Percentiles rank a stretch among this genome's conserved stretches.
Conservation (phyloP, 768 basidiomycete genomes). For the Phaffia australis region DNA sequence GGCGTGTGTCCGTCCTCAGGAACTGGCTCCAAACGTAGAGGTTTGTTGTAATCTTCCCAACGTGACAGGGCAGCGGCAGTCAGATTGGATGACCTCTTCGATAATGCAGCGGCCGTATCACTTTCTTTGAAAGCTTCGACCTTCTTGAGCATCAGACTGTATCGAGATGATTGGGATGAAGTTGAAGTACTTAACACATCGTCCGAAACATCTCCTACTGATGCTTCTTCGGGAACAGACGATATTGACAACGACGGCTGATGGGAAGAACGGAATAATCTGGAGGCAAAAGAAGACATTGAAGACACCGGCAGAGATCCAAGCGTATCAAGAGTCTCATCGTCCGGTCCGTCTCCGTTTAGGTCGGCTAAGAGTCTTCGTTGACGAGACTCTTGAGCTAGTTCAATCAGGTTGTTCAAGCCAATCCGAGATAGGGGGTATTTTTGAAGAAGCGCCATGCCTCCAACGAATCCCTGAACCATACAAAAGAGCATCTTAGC, state of each 20-base stretch:
- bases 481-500: slow-evolving; percentile 6
- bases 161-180: slow-evolving; percentile 5
- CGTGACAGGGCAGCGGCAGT: slow-evolving; percentile 4
- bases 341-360: slow-evolving; percentile 24
- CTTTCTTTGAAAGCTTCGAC: slow-evolving; percentile 19
- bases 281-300: slow-evolving; percentile 1
- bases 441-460: slow-evolving; percentile 28
- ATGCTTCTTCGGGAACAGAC: not conserved
- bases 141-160: not conserved
- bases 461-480: slow-evolving; percentile 25
- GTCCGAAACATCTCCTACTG: slow-evolving; percentile 1
- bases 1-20: not conserved
- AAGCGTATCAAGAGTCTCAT: not conserved
- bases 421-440: slow-evolving; percentile 31
- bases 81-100: slow-evolving; percentile 24
- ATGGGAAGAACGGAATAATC: slow-evolving; percentile 2
- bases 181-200: slow-evolving; percentile 7
- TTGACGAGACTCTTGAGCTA: slow-evolving; percentile 25
- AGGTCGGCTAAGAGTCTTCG: slow-evolving; percentile 22
- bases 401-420: slow-evolving; percentile 11
- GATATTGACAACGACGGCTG: not conserved
- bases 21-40: not conserved
- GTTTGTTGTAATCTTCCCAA: slow-evolving; percentile 16
- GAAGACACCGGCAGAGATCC: not conserved
- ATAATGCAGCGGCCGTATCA: slow-evolving; percentile 22